Conservation (phyloP, 129 eudicot species). For the Saposhnikovia divaricata region DNA sequence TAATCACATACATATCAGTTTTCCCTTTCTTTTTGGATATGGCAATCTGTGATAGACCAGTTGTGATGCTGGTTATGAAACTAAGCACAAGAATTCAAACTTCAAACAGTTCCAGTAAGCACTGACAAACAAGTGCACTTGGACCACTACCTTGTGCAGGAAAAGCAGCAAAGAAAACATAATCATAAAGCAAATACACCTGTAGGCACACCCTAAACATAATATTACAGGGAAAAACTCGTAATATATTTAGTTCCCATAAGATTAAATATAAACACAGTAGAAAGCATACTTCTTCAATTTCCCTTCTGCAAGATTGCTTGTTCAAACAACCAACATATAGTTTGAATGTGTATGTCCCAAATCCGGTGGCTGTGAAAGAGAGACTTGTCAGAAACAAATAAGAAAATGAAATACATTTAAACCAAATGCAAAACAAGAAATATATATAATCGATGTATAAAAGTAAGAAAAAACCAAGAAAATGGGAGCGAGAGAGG, state of each 20-base stretch:
- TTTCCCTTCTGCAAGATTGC: constrained; percentile 55
- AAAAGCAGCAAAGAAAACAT: neutral
- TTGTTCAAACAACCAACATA: constrained; percentile 67
- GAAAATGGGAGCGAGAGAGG: no score
- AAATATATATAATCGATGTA: no score
- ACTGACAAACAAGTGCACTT: neutral
- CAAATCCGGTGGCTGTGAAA: constrained; percentile 22
- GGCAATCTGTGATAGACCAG: neutral
- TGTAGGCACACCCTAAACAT: neutral
- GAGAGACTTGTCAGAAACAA: constrained; percentile 12
- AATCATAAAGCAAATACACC: neutral
- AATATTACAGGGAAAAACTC: neutral
- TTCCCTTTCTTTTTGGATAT: neutral
- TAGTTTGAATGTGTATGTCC: constrained; percentile 36
- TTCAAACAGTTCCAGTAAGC: neutral
- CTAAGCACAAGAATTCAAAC: neutral
- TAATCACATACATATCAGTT: neutral
- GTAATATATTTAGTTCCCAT: neutral
- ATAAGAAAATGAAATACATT: neutral
- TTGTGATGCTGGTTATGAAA: neutral
- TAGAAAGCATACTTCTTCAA: constrained; percentile 58
- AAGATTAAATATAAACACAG: neutral
- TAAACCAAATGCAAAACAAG: no score
- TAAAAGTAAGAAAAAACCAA: no score
- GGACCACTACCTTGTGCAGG: neutral